phyloP scores from a whole-genome alignment of 495 filamentous ascomycete species.

The Bacidia gigantensis region DNA sequence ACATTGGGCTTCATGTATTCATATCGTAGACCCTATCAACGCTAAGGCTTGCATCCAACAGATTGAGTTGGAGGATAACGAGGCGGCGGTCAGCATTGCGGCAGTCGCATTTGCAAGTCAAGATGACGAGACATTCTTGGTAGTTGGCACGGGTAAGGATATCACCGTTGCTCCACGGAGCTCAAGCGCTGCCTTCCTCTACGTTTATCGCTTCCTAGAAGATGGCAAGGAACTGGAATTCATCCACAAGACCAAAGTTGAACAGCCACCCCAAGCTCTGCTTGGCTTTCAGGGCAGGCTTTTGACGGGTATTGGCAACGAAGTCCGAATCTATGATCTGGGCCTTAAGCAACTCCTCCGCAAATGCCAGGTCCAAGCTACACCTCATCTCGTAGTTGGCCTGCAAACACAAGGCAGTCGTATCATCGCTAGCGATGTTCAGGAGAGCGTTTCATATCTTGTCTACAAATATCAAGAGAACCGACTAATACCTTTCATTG shows the following conservation, averaged over 20 bases:
- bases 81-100: constrained; percentile 77
- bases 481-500: constrained; percentile 77
- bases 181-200: constrained; percentile 67
- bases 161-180: constrained; percentile 63
- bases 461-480: constrained; percentile 92
- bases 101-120: constrained; percentile 75
- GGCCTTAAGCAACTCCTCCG: constrained; percentile 82
- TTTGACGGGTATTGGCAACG: constrained; percentile 67
- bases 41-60: constrained; percentile 58
- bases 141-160: constrained; percentile 88
- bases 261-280: constrained; percentile 77
- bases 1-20: constrained; percentile 92
- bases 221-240: constrained; percentile 80
- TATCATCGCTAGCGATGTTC: constrained; percentile 82
- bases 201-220: constrained; percentile 83
- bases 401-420: constrained; percentile 85
- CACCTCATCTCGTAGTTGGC: constrained; percentile 69
- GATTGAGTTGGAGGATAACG: constrained; percentile 76
- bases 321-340: constrained; percentile 77
- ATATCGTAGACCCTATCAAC: constrained; percentile 68
- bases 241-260: constrained; percentile 87
- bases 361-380: constrained; percentile 72
- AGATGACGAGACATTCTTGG: constrained; percentile 77
- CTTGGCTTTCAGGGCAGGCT: constrained; percentile 85
- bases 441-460: constrained; percentile 78